Evolutionary conservation across 257 asterid species (phyloP).

Genomic region (Leptodermis oblonga): DNA sequence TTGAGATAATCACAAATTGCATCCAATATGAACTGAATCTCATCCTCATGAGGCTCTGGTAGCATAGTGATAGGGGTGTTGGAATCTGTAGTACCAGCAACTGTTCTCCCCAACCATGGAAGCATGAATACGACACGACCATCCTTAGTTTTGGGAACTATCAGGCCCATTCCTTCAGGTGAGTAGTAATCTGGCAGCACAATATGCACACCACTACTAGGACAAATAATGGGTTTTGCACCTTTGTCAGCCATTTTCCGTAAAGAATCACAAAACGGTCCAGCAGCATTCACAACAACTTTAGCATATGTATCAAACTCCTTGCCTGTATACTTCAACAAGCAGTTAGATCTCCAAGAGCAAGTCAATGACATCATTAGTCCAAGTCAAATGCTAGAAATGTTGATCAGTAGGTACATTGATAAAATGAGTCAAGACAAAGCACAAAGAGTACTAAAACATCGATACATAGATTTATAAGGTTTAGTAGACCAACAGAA

Average conservation of each 20-base stretch:
- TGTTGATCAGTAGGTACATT: background rate
- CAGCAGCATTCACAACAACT: slow-evolving; percentile 90
- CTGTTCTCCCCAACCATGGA: slow-evolving; percentile 98
- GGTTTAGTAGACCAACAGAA: background rate
- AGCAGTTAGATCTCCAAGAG: slow-evolving; percentile 25
- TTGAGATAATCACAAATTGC: slow-evolving; percentile 93
- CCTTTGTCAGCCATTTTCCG: slow-evolving; percentile 78
- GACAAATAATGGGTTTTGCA: slow-evolving; percentile 75
- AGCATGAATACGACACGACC: slow-evolving; percentile 99
- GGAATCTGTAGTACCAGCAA: slow-evolving; percentile 98
- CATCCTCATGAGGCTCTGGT: slow-evolving; percentile 97
- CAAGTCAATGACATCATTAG: background rate
- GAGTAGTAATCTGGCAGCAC: slow-evolving; percentile 99
- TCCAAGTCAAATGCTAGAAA: background rate
- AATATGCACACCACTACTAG: slow-evolving; percentile 97
- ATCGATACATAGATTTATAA: background rate
- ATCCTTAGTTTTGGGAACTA: slow-evolving; percentile 99
- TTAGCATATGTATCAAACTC: slow-evolving; percentile 94
- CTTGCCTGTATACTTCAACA: slow-evolving; percentile 59
- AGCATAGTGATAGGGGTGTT: slow-evolving; percentile 82
- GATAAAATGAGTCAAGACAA: background rate
- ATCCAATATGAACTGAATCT: slow-evolving; percentile 90
- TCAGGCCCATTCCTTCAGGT: slow-evolving; percentile 98
- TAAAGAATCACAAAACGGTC: slow-evolving; percentile 95
- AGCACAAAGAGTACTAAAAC: background rate